Conservation (phyloP, 768 basidiomycete genomes). For the Tulasnella sp. region DNA sequence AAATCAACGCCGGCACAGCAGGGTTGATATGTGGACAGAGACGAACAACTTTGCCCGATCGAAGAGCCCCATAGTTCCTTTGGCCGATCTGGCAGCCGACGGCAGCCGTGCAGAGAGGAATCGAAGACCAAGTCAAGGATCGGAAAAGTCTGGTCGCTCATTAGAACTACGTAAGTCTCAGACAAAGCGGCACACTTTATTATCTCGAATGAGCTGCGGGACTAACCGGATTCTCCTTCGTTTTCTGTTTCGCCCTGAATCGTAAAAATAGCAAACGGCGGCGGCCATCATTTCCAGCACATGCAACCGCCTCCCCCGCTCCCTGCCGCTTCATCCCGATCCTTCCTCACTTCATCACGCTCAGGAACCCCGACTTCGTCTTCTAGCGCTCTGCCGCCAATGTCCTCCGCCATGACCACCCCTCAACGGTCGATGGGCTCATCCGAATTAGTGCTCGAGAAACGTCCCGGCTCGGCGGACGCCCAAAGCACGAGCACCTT, state of each 20-base stretch:
- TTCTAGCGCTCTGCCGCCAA: not conserved
- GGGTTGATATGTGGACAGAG: conserved; percentile 1
- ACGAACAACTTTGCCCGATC: not conserved
- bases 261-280: conserved; percentile 1
- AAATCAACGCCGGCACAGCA: not conserved
- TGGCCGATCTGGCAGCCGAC: not conserved
- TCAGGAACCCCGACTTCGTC: not conserved
- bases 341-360: conserved; percentile 9
- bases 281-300: not conserved
- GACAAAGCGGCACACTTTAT: not conserved
- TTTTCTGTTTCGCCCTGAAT: not conserved
- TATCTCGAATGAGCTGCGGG: not conserved
- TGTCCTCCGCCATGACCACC: conserved; percentile 4
- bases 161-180: not conserved
- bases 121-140: not conserved
- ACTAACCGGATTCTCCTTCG: not conserved
- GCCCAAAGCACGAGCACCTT: not conserved
- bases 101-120: not conserved
- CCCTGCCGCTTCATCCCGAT: not conserved
- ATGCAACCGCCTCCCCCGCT: not conserved
- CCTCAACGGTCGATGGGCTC: not conserved
- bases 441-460: not conserved
- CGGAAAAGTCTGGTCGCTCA: conserved; percentile 2
- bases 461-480: not conserved
- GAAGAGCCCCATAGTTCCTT: not conserved